Base-by-base conservation (phyloP, 1,139 yeast species). In the Saccharomyces pastorianus region DNA sequence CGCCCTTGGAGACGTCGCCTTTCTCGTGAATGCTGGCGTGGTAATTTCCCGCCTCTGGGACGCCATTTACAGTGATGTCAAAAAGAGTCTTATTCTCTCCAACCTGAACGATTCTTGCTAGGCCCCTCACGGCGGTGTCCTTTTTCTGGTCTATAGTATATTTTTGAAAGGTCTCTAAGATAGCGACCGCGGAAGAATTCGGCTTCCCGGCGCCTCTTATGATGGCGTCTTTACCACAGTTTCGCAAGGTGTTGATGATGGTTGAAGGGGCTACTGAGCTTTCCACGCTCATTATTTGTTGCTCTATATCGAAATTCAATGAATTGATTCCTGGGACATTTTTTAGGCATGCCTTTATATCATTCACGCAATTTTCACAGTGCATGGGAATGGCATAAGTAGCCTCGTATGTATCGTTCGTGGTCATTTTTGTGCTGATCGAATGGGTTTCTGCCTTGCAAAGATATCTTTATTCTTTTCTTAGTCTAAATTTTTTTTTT, bases 121-220 rank as follows among this genome's bases (percentile, higher is more conserved):
- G 77, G 1, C 98, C 98, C 64, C 85, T 82, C 32, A 91, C 96
- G 0, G 95, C 88, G 53, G 79, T 78, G 59, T 83, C 83, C 51
- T 73, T 71, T 1, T 72, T 62, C 27, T 42, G 42, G 49, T 56
- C 58, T 23, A 55, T 52, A 27, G 59, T 68, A 7, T 32, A 32
- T 32, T 32, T 32, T 55, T 76, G 81, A 64, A 85, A 86, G 17
- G 87, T 79, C 67, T 93, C 98, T 55, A 91, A 72, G 50, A 91
- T 91, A 60, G 95, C 84, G 31, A 91, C 98, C 0, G 96, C 97
- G 0, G 97, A 96, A 27, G 91, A 81, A 67, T 91, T 85, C 23
- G 95, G 85, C 53, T 76, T 76, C 1, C 98, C 98, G 0, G 96
- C 83, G 5, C 99, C 99, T 58, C 98, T 77, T 38, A 91, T 85